Evolutionary conservation across 139 green algal genomes (phyloP).

Genomic region (Chlamydomonas asymmetrica): DNA sequence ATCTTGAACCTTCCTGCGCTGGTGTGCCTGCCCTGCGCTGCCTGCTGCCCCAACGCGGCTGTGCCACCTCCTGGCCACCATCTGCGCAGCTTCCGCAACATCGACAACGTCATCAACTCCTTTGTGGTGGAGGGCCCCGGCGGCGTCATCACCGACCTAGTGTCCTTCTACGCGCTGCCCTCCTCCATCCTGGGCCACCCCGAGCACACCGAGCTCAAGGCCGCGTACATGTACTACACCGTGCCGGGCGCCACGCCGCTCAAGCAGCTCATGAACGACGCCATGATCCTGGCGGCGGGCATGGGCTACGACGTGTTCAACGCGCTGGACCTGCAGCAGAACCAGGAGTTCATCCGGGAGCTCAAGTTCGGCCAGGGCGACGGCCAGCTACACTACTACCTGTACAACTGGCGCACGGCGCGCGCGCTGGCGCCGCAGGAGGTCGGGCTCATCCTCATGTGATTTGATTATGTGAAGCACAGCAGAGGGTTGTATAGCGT

Average conservation of each 20-base stretch:
- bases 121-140: slow-evolving; percentile 85
- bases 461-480: no score
- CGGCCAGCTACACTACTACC: slow-evolving; percentile 95
- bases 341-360: slow-evolving; percentile 73
- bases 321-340: slow-evolving; percentile 91
- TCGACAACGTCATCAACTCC: slow-evolving; percentile 79
- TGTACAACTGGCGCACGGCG: slow-evolving; percentile 94
- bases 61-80: neutral
- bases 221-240: slow-evolving; percentile 98
- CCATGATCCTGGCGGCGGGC: slow-evolving; percentile 76
- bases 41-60: no score
- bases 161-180: slow-evolving; percentile 95
- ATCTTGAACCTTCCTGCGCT: no score
- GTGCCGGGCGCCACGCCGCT: slow-evolving; percentile 28
- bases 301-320: slow-evolving; percentile 98
- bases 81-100: slow-evolving; percentile 54
- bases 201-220: slow-evolving; percentile 78
- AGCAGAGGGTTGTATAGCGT: no score
- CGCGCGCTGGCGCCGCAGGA: slow-evolving; percentile 62
- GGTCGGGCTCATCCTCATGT: slow-evolving; percentile 94
- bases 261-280: slow-evolving; percentile 76
- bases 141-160: slow-evolving; percentile 83
- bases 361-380: slow-evolving; percentile 99
- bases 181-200: slow-evolving; percentile 86
- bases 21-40: no score